Conservation (phyloP, 352 stramenopile genomes). For the Pythium brachiatum region DNA sequence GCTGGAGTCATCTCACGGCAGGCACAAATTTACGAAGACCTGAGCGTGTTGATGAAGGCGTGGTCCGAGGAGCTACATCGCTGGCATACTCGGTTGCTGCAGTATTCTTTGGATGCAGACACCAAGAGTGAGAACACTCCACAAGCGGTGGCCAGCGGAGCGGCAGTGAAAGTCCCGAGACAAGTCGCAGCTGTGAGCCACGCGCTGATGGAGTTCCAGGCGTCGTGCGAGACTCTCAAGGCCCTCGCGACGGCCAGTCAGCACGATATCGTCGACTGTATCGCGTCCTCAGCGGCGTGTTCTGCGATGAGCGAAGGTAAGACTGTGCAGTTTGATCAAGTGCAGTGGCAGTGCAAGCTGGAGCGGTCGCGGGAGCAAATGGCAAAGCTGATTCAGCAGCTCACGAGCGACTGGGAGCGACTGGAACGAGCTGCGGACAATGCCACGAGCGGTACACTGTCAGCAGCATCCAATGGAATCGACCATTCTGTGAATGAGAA, state of each 20-base stretch:
- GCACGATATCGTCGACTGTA: constrained; percentile 30
- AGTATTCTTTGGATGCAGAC: neutral
- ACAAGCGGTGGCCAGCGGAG: neutral
- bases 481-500: neutral
- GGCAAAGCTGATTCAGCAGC: constrained; percentile 18
- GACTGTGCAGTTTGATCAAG: constrained; percentile 1
- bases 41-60: neutral
- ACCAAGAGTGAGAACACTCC: neutral
- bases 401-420: constrained; percentile 21
- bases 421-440: constrained; percentile 12
- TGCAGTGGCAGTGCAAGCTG: constrained; percentile 11
- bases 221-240: constrained; percentile 49
- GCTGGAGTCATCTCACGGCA: neutral
- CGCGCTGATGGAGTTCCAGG: constrained; percentile 27
- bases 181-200: constrained; percentile 3
- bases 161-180: neutral
- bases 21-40: neutral
- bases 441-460: neutral
- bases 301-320: neutral
- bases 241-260: constrained; percentile 43
- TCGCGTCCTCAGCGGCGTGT: neutral
- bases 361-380: constrained; percentile 20
- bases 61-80: neutral
- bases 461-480: neutral
- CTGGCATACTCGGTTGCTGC: neutral